phyloP scores from a whole-genome alignment of 176 grass and related monocot genomes.

The Chloris gayana region DNA sequence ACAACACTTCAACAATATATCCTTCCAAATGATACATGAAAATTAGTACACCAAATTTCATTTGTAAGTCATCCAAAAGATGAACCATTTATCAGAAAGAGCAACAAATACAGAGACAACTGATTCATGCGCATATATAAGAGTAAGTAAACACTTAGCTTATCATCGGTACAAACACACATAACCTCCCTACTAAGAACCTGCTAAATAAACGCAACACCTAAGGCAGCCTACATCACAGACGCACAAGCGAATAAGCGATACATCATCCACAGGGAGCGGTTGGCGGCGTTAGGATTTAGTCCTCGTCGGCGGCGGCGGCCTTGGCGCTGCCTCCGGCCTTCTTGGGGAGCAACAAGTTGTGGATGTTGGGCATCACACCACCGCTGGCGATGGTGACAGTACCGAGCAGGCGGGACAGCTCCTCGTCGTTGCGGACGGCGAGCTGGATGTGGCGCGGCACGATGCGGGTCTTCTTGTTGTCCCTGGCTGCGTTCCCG shows the following conservation, averaged over 20 bases:
- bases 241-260: constrained; percentile 4
- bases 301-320: constrained; percentile 66
- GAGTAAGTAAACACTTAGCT: not conserved
- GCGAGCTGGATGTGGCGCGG: constrained; percentile 98
- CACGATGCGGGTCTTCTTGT: constrained; percentile 98
- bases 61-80: not conserved
- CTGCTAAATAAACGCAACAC: not conserved
- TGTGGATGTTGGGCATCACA: constrained; percentile 99
- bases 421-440: constrained; percentile 95
- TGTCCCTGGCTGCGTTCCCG: constrained; percentile 91
- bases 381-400: constrained; percentile 96
- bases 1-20: not conserved
- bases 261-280: not conserved
- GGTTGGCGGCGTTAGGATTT: not conserved
- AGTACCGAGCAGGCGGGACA: constrained; percentile 83
- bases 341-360: constrained; percentile 97
- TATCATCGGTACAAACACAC: constrained; percentile 10
- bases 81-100: constrained; percentile 24
- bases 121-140: constrained; percentile 4
- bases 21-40: not conserved
- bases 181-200: not conserved
- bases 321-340: constrained; percentile 64
- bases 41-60: not conserved
- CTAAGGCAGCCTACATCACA: not conserved
- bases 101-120: constrained; percentile 34